Base-by-base conservation (phyloP, 352 stramenopile genomes). In the Globisporangium lucens region DNA sequence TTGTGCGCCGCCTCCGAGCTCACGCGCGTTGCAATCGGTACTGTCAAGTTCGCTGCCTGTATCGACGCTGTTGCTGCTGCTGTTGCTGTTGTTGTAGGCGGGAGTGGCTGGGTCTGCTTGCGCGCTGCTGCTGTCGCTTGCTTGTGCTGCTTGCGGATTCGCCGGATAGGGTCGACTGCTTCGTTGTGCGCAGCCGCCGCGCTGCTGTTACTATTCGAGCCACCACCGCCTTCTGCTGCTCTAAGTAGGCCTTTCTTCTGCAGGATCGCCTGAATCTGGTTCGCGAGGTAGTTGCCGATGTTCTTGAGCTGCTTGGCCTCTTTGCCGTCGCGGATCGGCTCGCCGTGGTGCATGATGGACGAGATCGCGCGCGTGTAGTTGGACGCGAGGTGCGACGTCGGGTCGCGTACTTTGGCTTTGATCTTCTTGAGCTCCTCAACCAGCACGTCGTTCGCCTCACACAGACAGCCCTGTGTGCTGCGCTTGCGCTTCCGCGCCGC, bases 261-360 rank as follows among this genome's bases (percentile, higher is more conserved):
- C 22, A 95, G 65, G 49, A 94, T 89, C 17, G 79, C 70, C 56
- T 94, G 82, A 63, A 95, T 93, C 69, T 94, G 83, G 72, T 93
- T 93, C 56, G 84, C 84, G 65, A 95, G 79, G 75, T 93, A 95
- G 70, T 93, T 95, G 72, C 88, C 88, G 22, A 95, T 84, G 67
- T 91, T 79, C 47, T 73, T 70, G 41, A 95, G 73, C 65, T 79
- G 67, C 67, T 89, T 92, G 67, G 88, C 88, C 61, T 94, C 74
- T 2, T 65, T 63, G 6, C 71, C 86, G 49, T 74, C 85, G 29
- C 71, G 73, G 38, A 95, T 74, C 12, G 66, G 63, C 59, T 75
- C 66, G 0, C 66, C 55, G 59, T 89, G 74, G 51, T 78, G 69
- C 58, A 87, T 87, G n/a, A 95, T 69, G 52, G 83, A 92, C 35